These are phyloP conservation scores for Mycena alexandri DNA, from an alignment of 768 basidiomycete species.

Conservation along the genomic window DNA sequence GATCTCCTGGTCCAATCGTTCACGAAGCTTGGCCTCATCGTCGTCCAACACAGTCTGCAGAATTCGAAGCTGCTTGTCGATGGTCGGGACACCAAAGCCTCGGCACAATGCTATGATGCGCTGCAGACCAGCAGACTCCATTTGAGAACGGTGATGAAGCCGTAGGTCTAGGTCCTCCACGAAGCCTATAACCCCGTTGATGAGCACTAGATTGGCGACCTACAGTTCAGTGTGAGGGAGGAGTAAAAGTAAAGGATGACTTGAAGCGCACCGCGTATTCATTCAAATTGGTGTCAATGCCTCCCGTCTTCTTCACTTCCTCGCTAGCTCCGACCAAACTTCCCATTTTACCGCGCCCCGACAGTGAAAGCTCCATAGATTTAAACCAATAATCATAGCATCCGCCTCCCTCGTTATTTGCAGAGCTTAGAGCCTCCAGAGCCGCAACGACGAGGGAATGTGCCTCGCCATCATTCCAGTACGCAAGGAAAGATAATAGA, in stretches of 20 bases:
- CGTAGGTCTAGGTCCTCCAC: conserved; percentile 87
- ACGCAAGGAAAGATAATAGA: conserved; percentile 79
- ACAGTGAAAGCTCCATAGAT: conserved; percentile 78
- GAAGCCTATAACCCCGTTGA: conserved; percentile 73
- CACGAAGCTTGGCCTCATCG: conserved; percentile 79
- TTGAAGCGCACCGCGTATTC: conserved; percentile 83
- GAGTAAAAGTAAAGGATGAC: conserved; percentile 5
- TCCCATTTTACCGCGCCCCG: conserved; percentile 94
- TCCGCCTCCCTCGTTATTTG: conserved; percentile 71
- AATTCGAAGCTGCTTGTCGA: conserved; percentile 75
- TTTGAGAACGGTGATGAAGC: conserved; percentile 87
- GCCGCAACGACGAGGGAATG: conserved; percentile 80
- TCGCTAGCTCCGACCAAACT: conserved; percentile 96
- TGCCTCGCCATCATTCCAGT: conserved; percentile 71
- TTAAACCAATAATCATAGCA: conserved; percentile 93
- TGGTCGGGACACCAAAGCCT: conserved; percentile 70
- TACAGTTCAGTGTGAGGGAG: conserved; percentile 43
- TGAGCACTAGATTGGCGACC: conserved; percentile 79
- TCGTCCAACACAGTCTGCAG: conserved; percentile 75
- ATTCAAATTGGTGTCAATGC: conserved; percentile 75
- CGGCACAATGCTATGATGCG: conserved; percentile 79
- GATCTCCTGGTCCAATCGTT: conserved; percentile 81
- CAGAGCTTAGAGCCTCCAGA: conserved; percentile 77
- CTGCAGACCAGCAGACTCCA: conserved; percentile 89
- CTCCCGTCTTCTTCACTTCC: conserved; percentile 79